Percentiles rank a stretch among this genome's conserved stretches.
Conservation (phyloP, 1,139 yeast genomes). For the Wickerhamiella pararugosa region DNA sequence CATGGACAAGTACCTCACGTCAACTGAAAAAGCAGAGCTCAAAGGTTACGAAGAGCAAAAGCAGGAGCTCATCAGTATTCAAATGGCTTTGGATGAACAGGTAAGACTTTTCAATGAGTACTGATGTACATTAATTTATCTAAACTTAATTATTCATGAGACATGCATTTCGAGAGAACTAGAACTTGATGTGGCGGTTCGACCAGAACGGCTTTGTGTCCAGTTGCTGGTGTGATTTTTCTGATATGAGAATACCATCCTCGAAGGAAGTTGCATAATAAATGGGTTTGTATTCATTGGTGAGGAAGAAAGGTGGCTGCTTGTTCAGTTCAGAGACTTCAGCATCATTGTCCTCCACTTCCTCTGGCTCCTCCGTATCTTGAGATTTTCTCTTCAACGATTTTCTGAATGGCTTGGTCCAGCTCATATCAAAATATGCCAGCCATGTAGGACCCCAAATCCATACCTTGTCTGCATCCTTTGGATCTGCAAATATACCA, state of each 20-base stretch:
- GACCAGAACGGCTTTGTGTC: constrained; percentile 64
- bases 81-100: constrained; percentile 24
- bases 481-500: constrained; percentile 42
- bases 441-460: constrained; percentile 82
- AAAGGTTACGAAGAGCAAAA: constrained; percentile 32
- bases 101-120: constrained; percentile 29
- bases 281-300: constrained; percentile 63
- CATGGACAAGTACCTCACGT: constrained; percentile 58
- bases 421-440: constrained; percentile 52
- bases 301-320: constrained; percentile 48
- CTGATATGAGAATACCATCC: constrained; percentile 51
- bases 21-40: constrained; percentile 60
- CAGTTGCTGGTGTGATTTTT: constrained; percentile 47
- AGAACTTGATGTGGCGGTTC: constrained; percentile 44
- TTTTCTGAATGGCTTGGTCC: constrained; percentile 37
- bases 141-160: too few relatives aligned
- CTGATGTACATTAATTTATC: constrained; percentile 10
- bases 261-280: constrained; percentile 47
- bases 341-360: constrained; percentile 23
- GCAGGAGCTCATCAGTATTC: constrained; percentile 23
- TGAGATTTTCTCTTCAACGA: constrained; percentile 26
- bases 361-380: constrained; percentile 23
- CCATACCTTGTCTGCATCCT: constrained; percentile 43
- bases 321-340: constrained; percentile 21
- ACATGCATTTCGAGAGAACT: too few relatives aligned